Evolutionary conservation across 2,329 filamentous ascomycete species (phyloP).

Genomic region (Phyllachora maydis): DNA sequence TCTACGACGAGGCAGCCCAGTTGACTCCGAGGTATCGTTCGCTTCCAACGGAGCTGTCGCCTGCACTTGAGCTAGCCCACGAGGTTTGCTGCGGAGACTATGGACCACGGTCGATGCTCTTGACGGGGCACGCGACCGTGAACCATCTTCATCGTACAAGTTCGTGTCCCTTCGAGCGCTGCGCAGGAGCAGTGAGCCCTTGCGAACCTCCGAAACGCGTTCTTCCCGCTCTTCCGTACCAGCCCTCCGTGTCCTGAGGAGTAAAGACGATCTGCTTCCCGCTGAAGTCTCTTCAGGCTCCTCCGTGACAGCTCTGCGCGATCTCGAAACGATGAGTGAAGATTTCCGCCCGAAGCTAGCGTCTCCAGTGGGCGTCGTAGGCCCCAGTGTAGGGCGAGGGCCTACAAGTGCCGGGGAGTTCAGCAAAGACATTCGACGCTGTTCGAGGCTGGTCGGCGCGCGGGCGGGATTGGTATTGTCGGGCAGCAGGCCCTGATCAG

Average conservation of each 20-base stretch:
- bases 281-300: constrained; percentile 20
- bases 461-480: constrained; percentile 14
- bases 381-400: constrained; percentile 18
- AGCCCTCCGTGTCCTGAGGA: constrained; percentile 22
- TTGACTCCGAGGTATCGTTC: constrained; percentile 16
- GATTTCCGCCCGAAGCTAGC: constrained; percentile 24
- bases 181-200: constrained; percentile 21
- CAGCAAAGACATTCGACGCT: constrained; percentile 26
- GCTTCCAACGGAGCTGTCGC: constrained; percentile 13
- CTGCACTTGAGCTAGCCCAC: constrained; percentile 18
- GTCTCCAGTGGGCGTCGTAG: constrained; percentile 18
- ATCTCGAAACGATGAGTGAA: constrained; percentile 20
- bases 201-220: constrained; percentile 14
- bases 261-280: constrained; percentile 24
- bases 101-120: constrained; percentile 35
- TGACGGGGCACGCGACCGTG: constrained; percentile 32
- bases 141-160: constrained; percentile 26
- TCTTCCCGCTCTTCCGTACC: constrained; percentile 22
- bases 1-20: constrained; percentile 30
- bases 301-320: constrained; percentile 25
- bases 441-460: constrained; percentile 28
- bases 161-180: constrained; percentile 22
- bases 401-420: constrained; percentile 20
- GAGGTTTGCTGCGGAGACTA: constrained; percentile 11
- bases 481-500: constrained; percentile 17